Conservation (phyloP, 2,329 filamentous ascomycete species). For the Eutypa lata region DNA sequence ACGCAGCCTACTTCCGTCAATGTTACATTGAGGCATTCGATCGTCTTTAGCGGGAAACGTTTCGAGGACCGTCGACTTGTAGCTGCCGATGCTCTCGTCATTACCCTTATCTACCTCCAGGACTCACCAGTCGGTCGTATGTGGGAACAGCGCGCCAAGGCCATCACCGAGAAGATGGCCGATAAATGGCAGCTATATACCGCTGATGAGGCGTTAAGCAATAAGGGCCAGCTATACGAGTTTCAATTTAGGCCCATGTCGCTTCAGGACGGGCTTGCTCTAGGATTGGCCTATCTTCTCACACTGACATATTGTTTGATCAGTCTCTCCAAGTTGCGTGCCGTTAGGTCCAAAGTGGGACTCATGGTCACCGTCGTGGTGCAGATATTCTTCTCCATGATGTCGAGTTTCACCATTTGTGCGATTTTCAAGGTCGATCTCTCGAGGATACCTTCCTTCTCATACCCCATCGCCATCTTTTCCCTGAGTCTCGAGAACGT, state of each 20-base stretch:
- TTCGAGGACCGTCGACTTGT: conserved; percentile 66
- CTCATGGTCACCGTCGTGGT: conserved; percentile 67
- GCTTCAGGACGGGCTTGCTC: conserved; percentile 58
- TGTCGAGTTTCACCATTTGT: conserved; percentile 78
- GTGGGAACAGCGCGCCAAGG: conserved; percentile 61
- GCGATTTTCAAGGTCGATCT: conserved; percentile 73
- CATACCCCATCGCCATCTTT: conserved; percentile 74
- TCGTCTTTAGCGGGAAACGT: conserved; percentile 77
- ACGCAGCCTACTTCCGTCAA: conserved; percentile 65
- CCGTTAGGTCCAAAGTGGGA: conserved; percentile 73
- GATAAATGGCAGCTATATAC: conserved; percentile 66
- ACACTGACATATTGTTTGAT: conserved; percentile 63
- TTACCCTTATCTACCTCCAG: conserved; percentile 69
- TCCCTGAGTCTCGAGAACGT: conserved; percentile 77
- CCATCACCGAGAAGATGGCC: conserved; percentile 46
- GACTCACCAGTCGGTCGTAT: conserved; percentile 61
- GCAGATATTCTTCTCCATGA: conserved; percentile 69
- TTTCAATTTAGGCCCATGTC: conserved; percentile 77
- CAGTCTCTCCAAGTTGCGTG: conserved; percentile 66
- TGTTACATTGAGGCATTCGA: conserved; percentile 71
- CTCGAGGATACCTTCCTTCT: conserved; percentile 69
- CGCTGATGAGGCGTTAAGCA: conserved; percentile 46
- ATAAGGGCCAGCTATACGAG: conserved; percentile 65
- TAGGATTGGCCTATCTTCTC: conserved; percentile 63
- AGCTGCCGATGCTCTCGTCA: conserved; percentile 74